Conservation (phyloP, 768 basidiomycete genomes). For the Suillus ampliporus region DNA sequence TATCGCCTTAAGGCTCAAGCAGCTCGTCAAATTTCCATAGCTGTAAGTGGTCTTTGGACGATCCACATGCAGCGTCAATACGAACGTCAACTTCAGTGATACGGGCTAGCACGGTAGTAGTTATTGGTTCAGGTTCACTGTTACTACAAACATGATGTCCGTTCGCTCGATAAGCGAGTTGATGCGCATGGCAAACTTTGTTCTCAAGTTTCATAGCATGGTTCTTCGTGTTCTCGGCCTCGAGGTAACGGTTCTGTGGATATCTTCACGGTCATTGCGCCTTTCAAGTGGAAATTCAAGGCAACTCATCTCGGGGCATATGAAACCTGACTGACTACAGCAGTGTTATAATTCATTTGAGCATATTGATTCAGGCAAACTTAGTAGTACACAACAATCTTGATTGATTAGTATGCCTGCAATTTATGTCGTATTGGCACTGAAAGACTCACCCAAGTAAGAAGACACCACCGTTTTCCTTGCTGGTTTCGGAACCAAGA, state of each 20-base stretch:
- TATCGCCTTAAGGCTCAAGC: background rate
- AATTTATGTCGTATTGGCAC: background rate
- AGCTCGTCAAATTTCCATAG: background rate
- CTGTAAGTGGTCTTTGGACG: background rate
- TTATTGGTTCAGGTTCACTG: too few relatives aligned
- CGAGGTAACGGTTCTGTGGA: background rate
- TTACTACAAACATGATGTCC: too few relatives aligned
- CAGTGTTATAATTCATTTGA: background rate
- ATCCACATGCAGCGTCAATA: too few relatives aligned
- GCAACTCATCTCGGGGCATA: background rate
- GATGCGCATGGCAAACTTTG: background rate
- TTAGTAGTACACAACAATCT: background rate
- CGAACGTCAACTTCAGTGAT: too few relatives aligned
- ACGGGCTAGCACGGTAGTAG: too few relatives aligned
- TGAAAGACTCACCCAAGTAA: background rate
- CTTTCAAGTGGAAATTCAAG: background rate
- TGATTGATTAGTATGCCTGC: background rate
- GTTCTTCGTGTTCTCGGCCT: background rate
- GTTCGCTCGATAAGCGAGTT: too few relatives aligned
- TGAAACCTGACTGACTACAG: background rate
- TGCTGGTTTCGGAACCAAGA: background rate
- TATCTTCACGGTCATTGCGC: background rate
- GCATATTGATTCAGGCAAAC: background rate
- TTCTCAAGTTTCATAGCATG: background rate
- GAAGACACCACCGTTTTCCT: background rate